Evolutionary conservation across 352 stramenopile genomes (phyloP), one percentile per base, ranked within the genome.

Genomic region (Globisporangium radiosum): DNA sequence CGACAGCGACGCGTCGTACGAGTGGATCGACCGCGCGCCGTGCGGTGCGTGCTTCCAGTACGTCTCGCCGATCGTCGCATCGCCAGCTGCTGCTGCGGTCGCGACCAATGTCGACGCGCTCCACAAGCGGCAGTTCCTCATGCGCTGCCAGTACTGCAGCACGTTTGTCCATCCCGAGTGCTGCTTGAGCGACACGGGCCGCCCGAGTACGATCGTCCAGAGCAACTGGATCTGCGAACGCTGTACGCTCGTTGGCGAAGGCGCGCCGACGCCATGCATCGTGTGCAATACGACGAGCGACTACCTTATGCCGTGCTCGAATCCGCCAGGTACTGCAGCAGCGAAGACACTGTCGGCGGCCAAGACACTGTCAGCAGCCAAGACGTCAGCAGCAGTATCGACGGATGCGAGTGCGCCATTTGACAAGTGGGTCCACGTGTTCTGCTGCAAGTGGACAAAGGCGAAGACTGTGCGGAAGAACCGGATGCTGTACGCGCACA

Each of bases 221-320:
- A 92, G 78, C 60, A 92, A 91, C 42, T 95, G 84, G 86, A 92
- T 91, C 39, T 95, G 86, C 56, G 86, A 95, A 54, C 71, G 74
- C 0, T 95, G 86, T 61, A 89, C 66, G 3, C 60, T 87, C 59
- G 73, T 76, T 1, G 70, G 68, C 9, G 68, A 73, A 5, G 73
- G 71, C 7, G 69, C 71, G 3, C 53, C 60, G 5, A 67, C 79
- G 7, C 61, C 62, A 9, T 95, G 86, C 51, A 39, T 85, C 45
- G 66, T 91, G 0, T 95, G 86, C 51, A 74, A 85, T 1, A 80
- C 81, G 59, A 59, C 73, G 15, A 76, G 68, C 47, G 86, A 90
- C 52, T 94, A 94, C 51, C 74, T 95, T 61, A 90, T 95, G 78
- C 82, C 84, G 14, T 90, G 84, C 42, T 53, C 74, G 7, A 66